A percentile compares a stretch with the other conserved stretches of the same genome.
phyloP scores from a whole-genome alignment of 2,329 filamentous ascomycete genomes.

The Aquanectria penicillioides region DNA sequence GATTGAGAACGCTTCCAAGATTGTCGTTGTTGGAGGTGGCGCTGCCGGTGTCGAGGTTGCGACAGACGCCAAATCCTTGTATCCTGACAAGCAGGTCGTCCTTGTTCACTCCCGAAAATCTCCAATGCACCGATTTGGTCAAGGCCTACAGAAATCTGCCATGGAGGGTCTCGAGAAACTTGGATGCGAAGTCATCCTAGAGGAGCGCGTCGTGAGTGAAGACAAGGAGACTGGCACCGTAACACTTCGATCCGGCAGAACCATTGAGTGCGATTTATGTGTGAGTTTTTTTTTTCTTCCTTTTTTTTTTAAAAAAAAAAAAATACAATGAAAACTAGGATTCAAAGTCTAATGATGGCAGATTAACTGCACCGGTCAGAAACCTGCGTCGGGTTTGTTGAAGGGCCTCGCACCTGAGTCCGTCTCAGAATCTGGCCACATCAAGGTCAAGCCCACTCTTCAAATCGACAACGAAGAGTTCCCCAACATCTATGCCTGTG shows the following conservation, averaged over 20 bases:
- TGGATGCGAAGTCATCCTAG: slow-evolving; percentile 61
- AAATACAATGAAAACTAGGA: no score
- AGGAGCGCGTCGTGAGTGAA: slow-evolving; percentile 55
- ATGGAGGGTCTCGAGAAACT: slow-evolving; percentile 55
- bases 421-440: slow-evolving; percentile 58
- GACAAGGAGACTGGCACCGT: slow-evolving; percentile 50
- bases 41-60: slow-evolving; percentile 71
- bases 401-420: slow-evolving; percentile 51
- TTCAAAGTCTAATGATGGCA: slow-evolving; percentile 43
- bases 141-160: slow-evolving; percentile 51
- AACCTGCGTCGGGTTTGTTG: slow-evolving; percentile 63
- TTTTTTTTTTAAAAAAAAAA: no score
- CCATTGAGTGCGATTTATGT: slow-evolving; percentile 60
- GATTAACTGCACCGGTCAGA: slow-evolving; percentile 70
- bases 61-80: slow-evolving; percentile 65
- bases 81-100: slow-evolving; percentile 65
- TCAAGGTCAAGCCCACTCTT: slow-evolving; percentile 65
- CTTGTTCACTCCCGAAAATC: slow-evolving; percentile 66
- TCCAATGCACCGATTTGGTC: slow-evolving; percentile 63
- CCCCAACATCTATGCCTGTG: slow-evolving; percentile 68
- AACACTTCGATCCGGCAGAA: slow-evolving; percentile 56
- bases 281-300: slow-evolving; percentile 44
- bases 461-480: slow-evolving; percentile 61
- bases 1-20: slow-evolving; percentile 53
- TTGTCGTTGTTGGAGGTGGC: slow-evolving; percentile 67